Base-by-base conservation (phyloP, 768 basidiomycete genomes). In the Xerocomellus dryophilus region DNA sequence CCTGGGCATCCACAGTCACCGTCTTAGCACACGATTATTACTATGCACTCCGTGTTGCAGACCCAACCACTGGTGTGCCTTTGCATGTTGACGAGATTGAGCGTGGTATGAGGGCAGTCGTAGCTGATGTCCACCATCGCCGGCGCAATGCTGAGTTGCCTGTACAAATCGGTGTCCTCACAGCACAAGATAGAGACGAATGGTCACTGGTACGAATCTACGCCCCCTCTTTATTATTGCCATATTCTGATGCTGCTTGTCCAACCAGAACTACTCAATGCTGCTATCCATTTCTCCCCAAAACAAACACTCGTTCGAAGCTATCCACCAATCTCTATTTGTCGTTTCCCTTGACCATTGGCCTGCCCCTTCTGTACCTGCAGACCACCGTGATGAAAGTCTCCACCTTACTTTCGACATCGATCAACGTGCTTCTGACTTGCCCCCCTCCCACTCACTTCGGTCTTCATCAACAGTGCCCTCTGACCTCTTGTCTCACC, bases 331-430 rank as follows among this genome's bases (percentile, higher is more conserved):
- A n/a, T 86, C 88, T 9, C 73, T 94, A 35, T 84, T 97, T 71
- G 83, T 78, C 4, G 77, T 98, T 53, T 88, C 84, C 47, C 83
- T 98, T 21, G 95, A 98, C 60, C 79, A 85, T 46, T 84, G 83
- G 57, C 83, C 86, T 4, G 68, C 70, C 8, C 62, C 63, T 31
- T 68, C 66, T 25, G 51, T 54, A 12, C 67, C 66, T 38, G 65
- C 51, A 17, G 50, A 60, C 20, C 59, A 53, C 38, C 58, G 42
- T 29, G 59, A 60, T 47, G 53, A 54, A 29, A 50, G 50, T 4
- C 54, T 69, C 72, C 54, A 71, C 71, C 63, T 70, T 61, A 54
- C 70, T 66, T 43, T 66, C 72, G 35, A 71, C 78, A 59, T 61
- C 53, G 27, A 53, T 61, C 48, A 56, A 25, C 18, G 44, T 5